Percentiles rank a stretch among this genome's conserved stretches.
Conservation (phyloP, 441 rosid genomes). For the Gossypium schwendimanii region DNA sequence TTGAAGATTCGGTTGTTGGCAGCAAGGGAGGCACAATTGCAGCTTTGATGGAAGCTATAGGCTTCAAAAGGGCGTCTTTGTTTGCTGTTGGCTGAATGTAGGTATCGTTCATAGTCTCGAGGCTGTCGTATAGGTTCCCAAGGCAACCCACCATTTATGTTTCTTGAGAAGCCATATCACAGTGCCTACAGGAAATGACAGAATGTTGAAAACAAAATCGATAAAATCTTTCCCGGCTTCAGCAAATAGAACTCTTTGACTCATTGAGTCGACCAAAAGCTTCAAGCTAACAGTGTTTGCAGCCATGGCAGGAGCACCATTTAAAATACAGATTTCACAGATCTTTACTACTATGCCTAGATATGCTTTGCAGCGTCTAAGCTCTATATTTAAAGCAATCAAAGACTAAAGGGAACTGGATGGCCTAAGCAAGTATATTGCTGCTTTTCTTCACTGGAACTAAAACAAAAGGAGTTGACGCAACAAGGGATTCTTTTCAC, state of each 20-base stretch:
- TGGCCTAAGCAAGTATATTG: background rate
- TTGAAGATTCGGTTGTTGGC: too few relatives aligned
- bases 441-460: background rate
- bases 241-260: conserved; percentile 11
- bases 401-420: background rate
- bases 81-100: background rate
- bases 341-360: too few relatives aligned
- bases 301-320: background rate
- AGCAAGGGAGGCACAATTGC: too few relatives aligned
- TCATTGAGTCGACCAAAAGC: conserved; percentile 8
- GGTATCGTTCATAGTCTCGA: conserved; percentile 9
- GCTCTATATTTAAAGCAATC: background rate
- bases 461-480: background rate
- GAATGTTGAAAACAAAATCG: conserved; percentile 19
- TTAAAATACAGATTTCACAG: too few relatives aligned
- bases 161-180: conserved; percentile 14
- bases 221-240: conserved; percentile 28
- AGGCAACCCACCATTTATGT: background rate
- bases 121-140: conserved; percentile 17
- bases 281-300: background rate
- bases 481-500: background rate
- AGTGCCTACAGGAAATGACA: background rate
- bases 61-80: too few relatives aligned
- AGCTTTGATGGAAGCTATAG: too few relatives aligned
- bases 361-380: background rate